Evolutionary conservation across 352 stramenopile species (phyloP).

Genomic region (Peronospora farinosa): DNA sequence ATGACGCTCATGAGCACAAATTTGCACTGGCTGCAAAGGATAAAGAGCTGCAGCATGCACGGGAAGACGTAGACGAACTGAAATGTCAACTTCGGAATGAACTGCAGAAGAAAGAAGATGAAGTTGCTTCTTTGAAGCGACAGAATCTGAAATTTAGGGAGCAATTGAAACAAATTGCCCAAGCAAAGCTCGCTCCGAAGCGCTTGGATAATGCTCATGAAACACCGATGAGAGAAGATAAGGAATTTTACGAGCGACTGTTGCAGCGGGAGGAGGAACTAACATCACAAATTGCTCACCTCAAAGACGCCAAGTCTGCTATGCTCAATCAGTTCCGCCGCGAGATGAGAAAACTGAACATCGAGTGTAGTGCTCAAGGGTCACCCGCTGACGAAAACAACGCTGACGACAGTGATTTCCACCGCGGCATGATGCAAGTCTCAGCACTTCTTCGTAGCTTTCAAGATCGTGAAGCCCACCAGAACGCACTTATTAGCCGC

Average conservation of each 20-base stretch:
- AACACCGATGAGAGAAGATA: slow-evolving; percentile 16
- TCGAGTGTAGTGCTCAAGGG: slow-evolving; percentile 22
- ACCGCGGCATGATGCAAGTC: slow-evolving; percentile 28
- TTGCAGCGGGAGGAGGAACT: slow-evolving; percentile 31
- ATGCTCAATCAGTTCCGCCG: slow-evolving; percentile 31
- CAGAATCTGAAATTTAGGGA: slow-evolving; percentile 26
- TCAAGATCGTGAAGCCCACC: slow-evolving; percentile 37
- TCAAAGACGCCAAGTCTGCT: slow-evolving; percentile 35
- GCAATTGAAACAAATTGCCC: slow-evolving; percentile 25
- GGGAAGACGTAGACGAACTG: slow-evolving; percentile 15
- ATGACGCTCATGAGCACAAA: slow-evolving; percentile 28
- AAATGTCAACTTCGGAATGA: slow-evolving; percentile 20
- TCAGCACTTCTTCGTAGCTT: slow-evolving; percentile 37
- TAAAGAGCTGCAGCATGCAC: slow-evolving; percentile 19
- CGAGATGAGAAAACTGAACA: slow-evolving; percentile 43
- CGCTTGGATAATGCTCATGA: slow-evolving; percentile 14
- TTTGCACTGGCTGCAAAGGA: slow-evolving; percentile 28
- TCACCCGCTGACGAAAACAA: slow-evolving; percentile 4
- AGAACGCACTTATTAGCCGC: slow-evolving; percentile 35
- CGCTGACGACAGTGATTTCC: slow-evolving; percentile 23
- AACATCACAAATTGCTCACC: slow-evolving; percentile 26
- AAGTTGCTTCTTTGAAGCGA: slow-evolving; percentile 24
- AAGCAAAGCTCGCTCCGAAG: slow-evolving; percentile 21
- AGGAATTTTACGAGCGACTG: slow-evolving; percentile 31
- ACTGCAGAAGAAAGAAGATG: slow-evolving; percentile 24